Conservation (phyloP, 1,284 basidiomycete species). For the Trichosporon sp. region DNA sequence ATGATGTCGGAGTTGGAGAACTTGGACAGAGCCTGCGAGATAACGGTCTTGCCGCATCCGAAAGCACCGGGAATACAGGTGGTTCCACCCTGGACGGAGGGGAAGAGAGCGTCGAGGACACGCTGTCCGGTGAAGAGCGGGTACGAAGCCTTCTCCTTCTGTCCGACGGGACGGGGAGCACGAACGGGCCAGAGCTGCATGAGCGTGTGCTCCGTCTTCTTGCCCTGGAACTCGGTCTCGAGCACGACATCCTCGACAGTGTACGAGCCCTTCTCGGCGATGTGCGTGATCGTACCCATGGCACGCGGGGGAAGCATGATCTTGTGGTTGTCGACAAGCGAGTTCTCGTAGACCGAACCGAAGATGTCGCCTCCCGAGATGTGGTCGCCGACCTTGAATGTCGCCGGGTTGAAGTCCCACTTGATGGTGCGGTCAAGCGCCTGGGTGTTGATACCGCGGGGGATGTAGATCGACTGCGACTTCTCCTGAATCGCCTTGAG, state of each 20-base stretch:
- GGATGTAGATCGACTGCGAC: slow-evolving; percentile 97
- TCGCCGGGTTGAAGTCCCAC: slow-evolving; percentile 93
- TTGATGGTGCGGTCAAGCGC: slow-evolving; percentile 80
- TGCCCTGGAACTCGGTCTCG: slow-evolving; percentile 97
- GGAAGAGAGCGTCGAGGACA: slow-evolving; percentile 95
- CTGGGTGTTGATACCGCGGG: slow-evolving; percentile 94
- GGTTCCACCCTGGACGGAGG: slow-evolving; percentile 97
- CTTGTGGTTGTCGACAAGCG: slow-evolving; percentile 92
- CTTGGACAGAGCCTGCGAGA: slow-evolving; percentile 93
- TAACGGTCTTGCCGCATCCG: slow-evolving; percentile 96
- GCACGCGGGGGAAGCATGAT: slow-evolving; percentile 92
- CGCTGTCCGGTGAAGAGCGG: slow-evolving; percentile 95
- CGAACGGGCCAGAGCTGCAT: slow-evolving; percentile 99
- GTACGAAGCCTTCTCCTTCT: slow-evolving; percentile 89
- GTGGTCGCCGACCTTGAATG: slow-evolving; percentile 88
- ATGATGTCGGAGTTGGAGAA: slow-evolving; percentile 99
- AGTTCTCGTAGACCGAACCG: slow-evolving; percentile 94
- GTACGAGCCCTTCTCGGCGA: slow-evolving; percentile 94
- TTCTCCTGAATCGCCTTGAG: slow-evolving; percentile 87
- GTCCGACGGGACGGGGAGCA: slow-evolving; percentile 87
- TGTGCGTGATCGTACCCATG: slow-evolving; percentile 87
- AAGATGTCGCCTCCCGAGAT: slow-evolving; percentile 96
- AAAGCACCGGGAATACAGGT: slow-evolving; percentile 99
- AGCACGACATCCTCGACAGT: slow-evolving; percentile 90
- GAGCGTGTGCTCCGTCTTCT: slow-evolving; percentile 87